A percentile compares a stretch with the other conserved stretches of the same genome.
Conservation (phyloP, 73 alveolate genomes). For the Vitrella brassicaformis region DNA sequence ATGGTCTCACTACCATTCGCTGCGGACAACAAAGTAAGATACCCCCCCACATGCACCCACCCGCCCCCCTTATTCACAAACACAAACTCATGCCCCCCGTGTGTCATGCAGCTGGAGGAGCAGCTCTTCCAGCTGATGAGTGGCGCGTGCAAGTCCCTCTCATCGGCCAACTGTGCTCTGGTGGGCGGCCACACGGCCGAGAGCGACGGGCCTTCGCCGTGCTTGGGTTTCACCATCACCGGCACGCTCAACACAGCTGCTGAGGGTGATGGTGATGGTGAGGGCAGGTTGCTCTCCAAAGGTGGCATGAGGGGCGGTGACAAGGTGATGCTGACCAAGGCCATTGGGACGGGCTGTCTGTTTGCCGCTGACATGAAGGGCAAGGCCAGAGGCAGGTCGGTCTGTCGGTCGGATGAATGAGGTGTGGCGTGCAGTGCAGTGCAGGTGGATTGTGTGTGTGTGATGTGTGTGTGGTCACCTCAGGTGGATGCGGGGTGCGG, state of each 20-base stretch:
- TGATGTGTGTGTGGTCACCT: no score
- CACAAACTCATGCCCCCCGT: no score
- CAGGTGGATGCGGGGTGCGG: not conserved
- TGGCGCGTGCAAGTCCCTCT: not conserved
- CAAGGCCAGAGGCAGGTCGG: conserved; percentile 46
- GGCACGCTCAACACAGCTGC: not conserved
- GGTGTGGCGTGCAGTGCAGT: no score
- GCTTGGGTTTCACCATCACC: not conserved
- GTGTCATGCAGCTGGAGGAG: no score
- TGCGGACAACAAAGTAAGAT: conserved; percentile 22
- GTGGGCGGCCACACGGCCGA: not conserved
- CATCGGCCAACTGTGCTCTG: not conserved
- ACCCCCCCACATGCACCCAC: no score
- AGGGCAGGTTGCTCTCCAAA: conserved; percentile 9
- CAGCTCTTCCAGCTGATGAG: not conserved
- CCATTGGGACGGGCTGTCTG: conserved; percentile 47
- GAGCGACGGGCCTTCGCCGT: not conserved
- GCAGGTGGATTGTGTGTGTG: no score
- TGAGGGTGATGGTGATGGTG: not conserved
- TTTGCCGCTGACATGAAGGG: conserved; percentile 53
- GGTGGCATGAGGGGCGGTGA: conserved; percentile 42
- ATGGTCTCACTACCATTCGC: conserved; percentile 43
- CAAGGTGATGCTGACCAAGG: conserved; percentile 41
- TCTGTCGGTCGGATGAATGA: no score
- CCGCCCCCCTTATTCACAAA: no score